These are phyloP conservation scores for Omphalea diandra DNA, from an alignment of 441 rosid genomes.

Conservation along the genomic window DNA sequence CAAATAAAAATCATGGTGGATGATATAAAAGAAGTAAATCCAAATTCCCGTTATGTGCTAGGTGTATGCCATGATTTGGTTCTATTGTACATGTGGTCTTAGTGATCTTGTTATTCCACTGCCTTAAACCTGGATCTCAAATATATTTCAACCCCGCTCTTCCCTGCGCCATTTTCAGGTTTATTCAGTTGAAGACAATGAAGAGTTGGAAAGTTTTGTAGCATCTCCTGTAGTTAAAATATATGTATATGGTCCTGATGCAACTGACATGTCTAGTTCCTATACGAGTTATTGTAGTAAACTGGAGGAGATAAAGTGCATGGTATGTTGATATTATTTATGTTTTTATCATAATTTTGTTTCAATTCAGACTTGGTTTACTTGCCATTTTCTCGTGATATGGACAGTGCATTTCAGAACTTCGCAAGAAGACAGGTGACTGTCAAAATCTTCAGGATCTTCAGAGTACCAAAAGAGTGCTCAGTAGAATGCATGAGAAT, in stretches of 20 bases:
- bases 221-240: constrained; percentile 71
- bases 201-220: constrained; percentile 62
- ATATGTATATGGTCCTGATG: constrained; percentile 55
- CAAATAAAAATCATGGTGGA: not conserved
- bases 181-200: constrained; percentile 66
- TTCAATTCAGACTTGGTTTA: constrained; percentile 21
- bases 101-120: constrained; percentile 10
- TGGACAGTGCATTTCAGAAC: constrained; percentile 67
- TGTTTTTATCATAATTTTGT: constrained; percentile 23
- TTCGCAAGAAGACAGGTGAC: constrained; percentile 49
- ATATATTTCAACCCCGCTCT: too few species aligned
- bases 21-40: not conserved
- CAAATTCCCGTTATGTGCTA: not conserved
- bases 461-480: constrained; percentile 56
- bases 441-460: constrained; percentile 44
- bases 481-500: constrained; percentile 68
- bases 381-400: constrained; percentile 27
- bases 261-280: constrained; percentile 33
- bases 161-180: constrained; percentile 51
- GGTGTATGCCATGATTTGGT: not conserved
- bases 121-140: not conserved
- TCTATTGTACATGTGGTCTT: not conserved
- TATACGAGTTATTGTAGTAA: constrained; percentile 29
- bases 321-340: constrained; percentile 44
- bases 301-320: constrained; percentile 59